A percentile compares a stretch with the other conserved stretches of the same genome.
phyloP scores from a whole-genome alignment of 352 stramenopile genomes.

The Phytopythium aichiense region DNA sequence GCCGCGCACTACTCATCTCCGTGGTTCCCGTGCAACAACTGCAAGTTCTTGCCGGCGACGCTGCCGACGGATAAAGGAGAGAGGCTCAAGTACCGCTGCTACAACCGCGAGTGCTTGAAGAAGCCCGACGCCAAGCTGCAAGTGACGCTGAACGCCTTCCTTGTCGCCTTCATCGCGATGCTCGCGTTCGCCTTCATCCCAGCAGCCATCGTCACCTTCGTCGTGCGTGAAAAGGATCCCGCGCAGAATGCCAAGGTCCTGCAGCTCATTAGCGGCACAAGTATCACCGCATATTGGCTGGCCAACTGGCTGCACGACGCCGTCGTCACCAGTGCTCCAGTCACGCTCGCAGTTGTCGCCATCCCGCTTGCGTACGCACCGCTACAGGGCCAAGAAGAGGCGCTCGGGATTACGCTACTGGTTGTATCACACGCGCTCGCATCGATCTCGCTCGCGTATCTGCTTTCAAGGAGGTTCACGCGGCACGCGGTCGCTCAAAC shows the following conservation, averaged over 20 bases:
- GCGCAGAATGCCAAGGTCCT: conserved; percentile 61
- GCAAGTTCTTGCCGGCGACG: conserved; percentile 2
- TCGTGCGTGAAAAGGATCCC: conserved; percentile 61
- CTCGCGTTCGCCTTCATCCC: conserved; percentile 70
- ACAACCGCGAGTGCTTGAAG: conserved; percentile 42
- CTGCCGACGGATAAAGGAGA: background rate
- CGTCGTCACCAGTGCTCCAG: conserved; percentile 31
- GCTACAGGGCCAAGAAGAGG: conserved; percentile 27
- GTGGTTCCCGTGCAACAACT: conserved; percentile 36
- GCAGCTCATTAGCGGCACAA: conserved; percentile 59
- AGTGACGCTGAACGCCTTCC: conserved; percentile 56
- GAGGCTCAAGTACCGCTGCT: conserved; percentile 16
- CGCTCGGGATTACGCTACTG: conserved; percentile 35
- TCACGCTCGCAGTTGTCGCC: conserved; percentile 33
- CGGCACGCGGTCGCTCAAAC: conserved; percentile 61
- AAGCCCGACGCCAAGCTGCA: conserved; percentile 58
- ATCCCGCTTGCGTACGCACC: conserved; percentile 33
- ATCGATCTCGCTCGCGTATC: conserved; percentile 57
- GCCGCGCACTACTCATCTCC: conserved; percentile 24
- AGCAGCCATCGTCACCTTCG: conserved; percentile 54
- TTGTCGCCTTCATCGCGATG: conserved; percentile 55
- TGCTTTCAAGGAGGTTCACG: conserved; percentile 58
- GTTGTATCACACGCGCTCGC: conserved; percentile 38
- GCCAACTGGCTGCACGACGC: conserved; percentile 57
- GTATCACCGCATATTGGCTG: conserved; percentile 52